Percentiles rank a stretch among this genome's conserved stretches.
Evolutionary conservation across 805 yeast species (phyloP).

Genomic region (Wickerhamomyces tratensis): DNA sequence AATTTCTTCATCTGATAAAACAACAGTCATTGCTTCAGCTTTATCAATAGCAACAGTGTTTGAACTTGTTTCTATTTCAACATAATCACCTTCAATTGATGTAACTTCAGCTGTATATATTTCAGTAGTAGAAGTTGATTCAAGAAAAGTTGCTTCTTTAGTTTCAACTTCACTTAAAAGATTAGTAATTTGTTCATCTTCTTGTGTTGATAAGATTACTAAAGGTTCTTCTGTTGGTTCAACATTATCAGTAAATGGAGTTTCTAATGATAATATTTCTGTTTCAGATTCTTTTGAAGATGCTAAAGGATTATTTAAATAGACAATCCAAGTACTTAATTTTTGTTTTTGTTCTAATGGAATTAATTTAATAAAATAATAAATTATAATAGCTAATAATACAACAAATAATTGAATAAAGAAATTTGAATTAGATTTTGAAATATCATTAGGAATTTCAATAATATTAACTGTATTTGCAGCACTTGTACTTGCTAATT

Average conservation of each 20-base stretch:
- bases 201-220: no score
- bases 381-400: conserved; percentile 2
- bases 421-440: conserved; percentile 20
- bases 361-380: conserved; percentile 4
- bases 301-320: no score
- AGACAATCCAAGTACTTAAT: conserved; percentile 1
- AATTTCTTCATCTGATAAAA: no score
- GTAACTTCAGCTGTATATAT: neutral
- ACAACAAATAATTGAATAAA: conserved; percentile 1
- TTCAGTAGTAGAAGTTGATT: neutral
- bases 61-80: neutral
- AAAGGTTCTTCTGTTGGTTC: neutral
- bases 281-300: no score
- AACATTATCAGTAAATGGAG: neutral
- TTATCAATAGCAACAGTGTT: no score
- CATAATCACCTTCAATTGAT: neutral
- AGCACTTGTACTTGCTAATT: conserved; percentile 66
- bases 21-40: no score
- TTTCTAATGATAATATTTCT: neutral
- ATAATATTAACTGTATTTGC: conserved; percentile 63
- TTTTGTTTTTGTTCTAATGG: conserved; percentile 9
- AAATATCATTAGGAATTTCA: conserved; percentile 42
- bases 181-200: no score
- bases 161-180: neutral
- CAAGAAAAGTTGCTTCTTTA: neutral